Evolutionary conservation across 441 rosid species (phyloP).

Genomic region (Pelargonium citronellum): DNA sequence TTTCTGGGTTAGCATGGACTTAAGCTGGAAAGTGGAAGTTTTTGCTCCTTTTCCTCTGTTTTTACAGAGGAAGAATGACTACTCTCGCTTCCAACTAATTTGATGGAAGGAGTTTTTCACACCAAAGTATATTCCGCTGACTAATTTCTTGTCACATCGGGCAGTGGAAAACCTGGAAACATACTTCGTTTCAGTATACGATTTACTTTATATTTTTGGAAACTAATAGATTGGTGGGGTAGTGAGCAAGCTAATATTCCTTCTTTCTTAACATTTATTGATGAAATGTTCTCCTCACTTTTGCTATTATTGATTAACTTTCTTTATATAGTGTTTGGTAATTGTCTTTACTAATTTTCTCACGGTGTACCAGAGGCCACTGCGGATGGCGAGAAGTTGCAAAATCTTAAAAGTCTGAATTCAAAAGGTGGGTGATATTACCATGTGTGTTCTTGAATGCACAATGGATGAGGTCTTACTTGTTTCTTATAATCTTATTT

Average conservation of each 20-base stretch:
- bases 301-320: neutral
- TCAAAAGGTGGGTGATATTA: constrained; percentile 51
- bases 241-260: neutral
- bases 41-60: too few relatives aligned
- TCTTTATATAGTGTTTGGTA: neutral
- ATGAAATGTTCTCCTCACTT: too few relatives aligned
- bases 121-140: neutral
- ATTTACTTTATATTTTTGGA: neutral
- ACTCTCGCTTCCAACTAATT: too few relatives aligned
- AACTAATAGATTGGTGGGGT: neutral
- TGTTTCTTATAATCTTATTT: constrained; percentile 2
- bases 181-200: neutral
- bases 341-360: constrained; percentile 9
- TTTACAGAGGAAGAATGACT: too few relatives aligned
- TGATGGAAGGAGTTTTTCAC: too few relatives aligned
- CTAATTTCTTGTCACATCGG: neutral
- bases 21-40: too few relatives aligned
- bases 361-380: constrained; percentile 34
- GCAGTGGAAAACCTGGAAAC: neutral
- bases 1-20: neutral
- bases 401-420: constrained; percentile 63
- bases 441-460: neutral
- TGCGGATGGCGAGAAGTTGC: constrained; percentile 51
- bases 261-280: neutral
- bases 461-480: constrained; percentile 4